Conservation (phyloP, 352 stramenopile species). For the Albugo laibachii region DNA sequence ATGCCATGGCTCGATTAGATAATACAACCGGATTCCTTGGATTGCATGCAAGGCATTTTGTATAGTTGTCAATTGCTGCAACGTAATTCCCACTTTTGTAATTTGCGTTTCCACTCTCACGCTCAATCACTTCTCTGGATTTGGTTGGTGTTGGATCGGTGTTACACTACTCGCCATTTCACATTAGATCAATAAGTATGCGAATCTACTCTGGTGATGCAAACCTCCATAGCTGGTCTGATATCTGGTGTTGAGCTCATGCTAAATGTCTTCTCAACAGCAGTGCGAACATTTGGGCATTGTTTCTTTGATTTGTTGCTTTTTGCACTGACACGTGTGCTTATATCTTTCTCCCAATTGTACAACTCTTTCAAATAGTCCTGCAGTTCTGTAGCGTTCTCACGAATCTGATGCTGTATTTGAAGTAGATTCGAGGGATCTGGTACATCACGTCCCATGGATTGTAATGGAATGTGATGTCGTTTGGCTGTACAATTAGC, state of each 20-base stretch:
- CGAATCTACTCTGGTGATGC: background rate
- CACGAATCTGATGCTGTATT: constrained; percentile 65
- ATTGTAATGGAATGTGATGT: too few relatives aligned
- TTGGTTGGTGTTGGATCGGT: background rate
- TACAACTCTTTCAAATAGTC: constrained; percentile 65
- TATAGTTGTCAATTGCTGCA: constrained; percentile 80
- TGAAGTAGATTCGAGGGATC: constrained; percentile 3
- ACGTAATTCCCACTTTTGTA: constrained; percentile 77
- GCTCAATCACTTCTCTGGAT: constrained; percentile 45
- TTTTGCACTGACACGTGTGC: constrained; percentile 17
- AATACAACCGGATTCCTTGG: constrained; percentile 48
- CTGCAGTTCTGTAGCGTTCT: constrained; percentile 53
- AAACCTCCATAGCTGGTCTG: background rate
- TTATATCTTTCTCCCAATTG: constrained; percentile 54
- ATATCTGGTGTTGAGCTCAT: constrained; percentile 6
- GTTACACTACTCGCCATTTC: background rate
- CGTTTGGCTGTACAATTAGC: too few relatives aligned
- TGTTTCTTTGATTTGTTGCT: constrained; percentile 9
- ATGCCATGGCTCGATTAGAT: constrained; percentile 82
- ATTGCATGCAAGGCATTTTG: constrained; percentile 55
- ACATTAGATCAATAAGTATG: background rate
- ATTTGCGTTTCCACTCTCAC: constrained; percentile 83
- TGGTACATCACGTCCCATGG: too few relatives aligned
- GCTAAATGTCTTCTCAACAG: background rate
- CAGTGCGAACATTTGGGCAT: constrained; percentile 2